Percentiles rank a stretch among this genome's conserved stretches.
These are phyloP conservation scores for Cryptosporidium tyzzeri DNA, from an alignment of 169 alveolate species.

Conservation along the genomic window DNA sequence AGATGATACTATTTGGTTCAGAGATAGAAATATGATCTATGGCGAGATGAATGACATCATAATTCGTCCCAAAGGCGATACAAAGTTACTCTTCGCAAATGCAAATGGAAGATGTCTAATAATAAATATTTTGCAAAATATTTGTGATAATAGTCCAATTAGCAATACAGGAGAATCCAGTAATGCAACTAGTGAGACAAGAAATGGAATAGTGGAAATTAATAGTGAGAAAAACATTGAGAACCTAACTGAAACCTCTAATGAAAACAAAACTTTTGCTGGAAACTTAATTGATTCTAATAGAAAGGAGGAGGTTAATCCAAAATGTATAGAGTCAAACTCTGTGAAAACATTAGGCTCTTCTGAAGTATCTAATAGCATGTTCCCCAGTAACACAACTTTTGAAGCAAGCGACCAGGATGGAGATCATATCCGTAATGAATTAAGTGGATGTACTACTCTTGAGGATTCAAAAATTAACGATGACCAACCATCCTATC, in stretches of 20 bases:
- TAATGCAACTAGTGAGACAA: not conserved
- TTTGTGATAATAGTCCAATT: not conserved
- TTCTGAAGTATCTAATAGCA: not conserved
- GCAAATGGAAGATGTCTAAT: slow-evolving; percentile 44
- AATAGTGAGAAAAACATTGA: not conserved
- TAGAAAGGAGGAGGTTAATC: not conserved
- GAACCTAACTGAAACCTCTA: not conserved
- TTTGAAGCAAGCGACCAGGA: slow-evolving; percentile 45
- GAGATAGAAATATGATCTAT: not conserved
- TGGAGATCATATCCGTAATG: not conserved
- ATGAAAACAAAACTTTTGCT: not conserved
- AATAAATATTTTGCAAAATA: slow-evolving; percentile 8
- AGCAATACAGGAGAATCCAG: not conserved
- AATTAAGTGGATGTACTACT: not conserved
- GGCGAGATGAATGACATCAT: slow-evolving; percentile 18
- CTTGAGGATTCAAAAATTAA: not conserved
- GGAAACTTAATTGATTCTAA: not conserved
- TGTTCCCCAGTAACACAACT: slow-evolving; percentile 26
- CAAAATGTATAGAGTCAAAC: not conserved
- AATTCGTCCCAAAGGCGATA: slow-evolving; percentile 68
- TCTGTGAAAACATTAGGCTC: not conserved
- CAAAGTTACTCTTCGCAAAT: slow-evolving; percentile 21
- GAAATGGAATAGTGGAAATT: not conserved
- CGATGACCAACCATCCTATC: slow-evolving; percentile 25
- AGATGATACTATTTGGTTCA: slow-evolving; percentile 58